Percentiles rank a stretch among this genome's conserved stretches.
Evolutionary conservation across 768 basidiomycete genomes (phyloP).

Genomic region (Glaciozyma martinii): DNA sequence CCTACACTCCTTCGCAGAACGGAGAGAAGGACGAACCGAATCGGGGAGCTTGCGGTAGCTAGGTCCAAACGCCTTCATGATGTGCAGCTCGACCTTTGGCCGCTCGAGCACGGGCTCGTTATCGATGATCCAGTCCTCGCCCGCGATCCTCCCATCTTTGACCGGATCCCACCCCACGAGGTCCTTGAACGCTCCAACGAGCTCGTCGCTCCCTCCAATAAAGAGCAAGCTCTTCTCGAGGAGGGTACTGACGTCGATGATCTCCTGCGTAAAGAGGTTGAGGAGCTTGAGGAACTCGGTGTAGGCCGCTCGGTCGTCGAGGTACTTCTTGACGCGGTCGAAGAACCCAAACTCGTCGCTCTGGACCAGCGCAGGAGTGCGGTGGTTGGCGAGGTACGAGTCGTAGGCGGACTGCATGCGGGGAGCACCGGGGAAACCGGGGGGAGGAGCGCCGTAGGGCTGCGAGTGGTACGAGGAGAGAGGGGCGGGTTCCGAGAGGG

Average conservation of each 20-base stretch:
- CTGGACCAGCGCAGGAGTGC: constrained; percentile 26
- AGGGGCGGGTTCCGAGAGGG: not conserved
- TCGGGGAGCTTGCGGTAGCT: constrained; percentile 87
- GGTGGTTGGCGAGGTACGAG: constrained; percentile 24
- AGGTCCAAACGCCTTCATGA: constrained; percentile 57
- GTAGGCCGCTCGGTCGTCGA: constrained; percentile 45
- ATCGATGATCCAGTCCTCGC: constrained; percentile 48
- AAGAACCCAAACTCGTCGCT: constrained; percentile 81
- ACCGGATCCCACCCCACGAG: constrained; percentile 63
- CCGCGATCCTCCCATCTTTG: constrained; percentile 31
- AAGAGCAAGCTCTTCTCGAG: constrained; percentile 72
- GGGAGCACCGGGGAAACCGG: constrained; percentile 29
- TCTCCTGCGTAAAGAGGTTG: constrained; percentile 79
- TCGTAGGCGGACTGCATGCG: constrained; percentile 30
- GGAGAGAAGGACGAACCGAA: constrained; percentile 52
- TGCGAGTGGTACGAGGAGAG: constrained; percentile 7
- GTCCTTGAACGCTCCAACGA: constrained; percentile 69
- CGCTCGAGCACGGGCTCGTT: constrained; percentile 52
- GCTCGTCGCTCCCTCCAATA: constrained; percentile 57
- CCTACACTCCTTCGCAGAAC: constrained; percentile 6
- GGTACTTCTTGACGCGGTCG: constrained; percentile 61
- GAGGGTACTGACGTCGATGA: constrained; percentile 75
- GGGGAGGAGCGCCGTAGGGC: constrained; percentile 20
- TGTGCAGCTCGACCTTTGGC: constrained; percentile 52
- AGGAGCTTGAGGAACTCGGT: constrained; percentile 89